Evolutionary conservation across 805 yeast genomes (phyloP), one percentile per base, ranked within the genome.

Genomic region (Starmerella apicola): DNA sequence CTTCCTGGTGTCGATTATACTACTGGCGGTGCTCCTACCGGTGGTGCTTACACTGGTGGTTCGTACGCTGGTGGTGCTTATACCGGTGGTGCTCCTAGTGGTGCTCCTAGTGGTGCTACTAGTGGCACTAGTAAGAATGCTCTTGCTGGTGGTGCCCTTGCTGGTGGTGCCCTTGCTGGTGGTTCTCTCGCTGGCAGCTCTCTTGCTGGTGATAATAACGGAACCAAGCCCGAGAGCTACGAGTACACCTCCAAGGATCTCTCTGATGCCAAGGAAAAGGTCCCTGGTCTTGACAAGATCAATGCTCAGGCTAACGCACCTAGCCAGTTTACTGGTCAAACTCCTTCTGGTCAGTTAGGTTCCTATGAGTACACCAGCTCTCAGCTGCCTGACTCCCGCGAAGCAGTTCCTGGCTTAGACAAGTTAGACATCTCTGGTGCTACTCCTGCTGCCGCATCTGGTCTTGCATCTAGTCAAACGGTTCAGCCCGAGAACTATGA

Each of bases 331-430:
- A n/a, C n/a, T n/a, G n/a, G n/a, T n/a, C n/a, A n/a, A n/a, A n/a
- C n/a, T n/a, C n/a, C n/a, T n/a, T n/a, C n/a, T n/a, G n/a, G n/a
- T n/a, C n/a, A n/a, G n/a, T n/a, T n/a, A n/a, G n/a, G n/a, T n/a
- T n/a, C 42, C 17, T 42, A 38, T 31, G 45, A 42, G 34, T 19
- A 33, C 16, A 8, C 17, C 9, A 22, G 31, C 23, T 13, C 17
- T 5, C 32, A 42, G 27, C 35, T 42, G 12, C 31, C 30, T 2
- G 19, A 42, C 15, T 18, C 38, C 7, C 13, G 8, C 12, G 45
- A 42, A 33, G 20, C 17, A 10, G 34, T 38, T 5, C 20, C 30
- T 10, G 44, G 41, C 19, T 18, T 38, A 13, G 32, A 38, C 22
- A 10, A 22, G 7, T 12, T 37, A 16, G 16, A 22, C 8, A 7